Evolutionary conservation across 805 yeast genomes (phyloP).

Genomic region (Kuraishia cidri): DNA sequence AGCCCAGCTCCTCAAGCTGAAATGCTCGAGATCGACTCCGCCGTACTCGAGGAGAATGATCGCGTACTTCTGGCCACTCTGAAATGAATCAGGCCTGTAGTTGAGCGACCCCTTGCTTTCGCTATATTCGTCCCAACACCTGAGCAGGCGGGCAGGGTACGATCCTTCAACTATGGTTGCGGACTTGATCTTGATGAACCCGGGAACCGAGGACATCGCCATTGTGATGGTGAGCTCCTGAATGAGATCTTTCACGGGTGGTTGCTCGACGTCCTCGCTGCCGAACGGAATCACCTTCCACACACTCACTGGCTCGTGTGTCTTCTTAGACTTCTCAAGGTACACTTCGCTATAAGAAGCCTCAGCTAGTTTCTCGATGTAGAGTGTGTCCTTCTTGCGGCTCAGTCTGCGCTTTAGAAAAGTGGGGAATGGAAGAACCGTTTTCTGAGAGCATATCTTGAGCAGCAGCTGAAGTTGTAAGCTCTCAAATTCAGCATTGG

Average conservation of each 20-base stretch:
- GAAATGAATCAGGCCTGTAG: conserved; percentile 27
- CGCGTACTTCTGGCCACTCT: conserved; percentile 22
- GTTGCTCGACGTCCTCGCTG: conserved; percentile 28
- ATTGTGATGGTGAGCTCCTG: conserved; percentile 38
- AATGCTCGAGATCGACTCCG: conserved; percentile 35
- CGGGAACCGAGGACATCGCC: conserved; percentile 27
- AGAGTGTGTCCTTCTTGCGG: conserved; percentile 7
- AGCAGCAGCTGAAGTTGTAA: conserved; percentile 22
- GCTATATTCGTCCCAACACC: conserved; percentile 33
- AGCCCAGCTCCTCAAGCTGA: conserved; percentile 25
- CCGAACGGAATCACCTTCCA: conserved; percentile 49
- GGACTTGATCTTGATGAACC: conserved; percentile 33
- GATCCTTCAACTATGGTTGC: conserved; percentile 37
- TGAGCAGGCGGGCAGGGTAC: conserved; percentile 28
- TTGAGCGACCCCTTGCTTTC: conserved; percentile 9
- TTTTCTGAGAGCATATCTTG: conserved; percentile 22
- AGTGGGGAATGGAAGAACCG: conserved; percentile 20
- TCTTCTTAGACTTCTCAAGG: conserved; percentile 14
- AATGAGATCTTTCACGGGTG: conserved; percentile 27
- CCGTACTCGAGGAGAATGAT: conserved; percentile 28
- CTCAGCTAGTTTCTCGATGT: conserved; percentile 31
- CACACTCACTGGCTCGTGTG: conserved; percentile 20
- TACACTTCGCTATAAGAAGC: conserved; percentile 39
- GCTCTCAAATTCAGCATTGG: conserved; percentile 23
- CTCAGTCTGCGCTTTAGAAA: conserved; percentile 11